phyloP scores from a whole-genome alignment of 305 asterid genomes.

The Lippia alba region DNA sequence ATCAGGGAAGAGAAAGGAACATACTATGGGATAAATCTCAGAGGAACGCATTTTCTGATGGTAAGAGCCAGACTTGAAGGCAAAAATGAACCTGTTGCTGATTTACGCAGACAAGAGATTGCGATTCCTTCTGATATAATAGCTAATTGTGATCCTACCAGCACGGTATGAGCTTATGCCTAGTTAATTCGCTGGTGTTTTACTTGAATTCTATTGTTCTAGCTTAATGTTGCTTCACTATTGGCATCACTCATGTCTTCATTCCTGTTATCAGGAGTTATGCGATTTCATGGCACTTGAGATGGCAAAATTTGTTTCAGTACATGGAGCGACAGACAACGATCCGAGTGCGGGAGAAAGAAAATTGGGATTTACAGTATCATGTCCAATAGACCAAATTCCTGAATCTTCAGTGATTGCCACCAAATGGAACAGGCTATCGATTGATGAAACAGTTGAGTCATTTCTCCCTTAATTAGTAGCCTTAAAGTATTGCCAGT shows the following conservation, averaged over 20 bases:
- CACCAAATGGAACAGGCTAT: constrained; percentile 51
- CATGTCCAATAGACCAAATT: constrained; percentile 56
- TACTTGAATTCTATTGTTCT: not conserved
- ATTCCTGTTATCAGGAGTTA: constrained; percentile 52
- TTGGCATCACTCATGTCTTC: not conserved
- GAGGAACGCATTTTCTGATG: constrained; percentile 59
- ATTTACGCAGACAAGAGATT: constrained; percentile 56
- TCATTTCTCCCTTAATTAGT: constrained; percentile 15
- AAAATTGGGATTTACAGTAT: constrained; percentile 67
- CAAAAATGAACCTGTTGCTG: constrained; percentile 58
- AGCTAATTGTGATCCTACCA: constrained; percentile 38
- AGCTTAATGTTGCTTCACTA: not conserved
- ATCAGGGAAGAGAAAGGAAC: constrained; percentile 70
- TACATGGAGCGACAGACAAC: constrained; percentile 38
- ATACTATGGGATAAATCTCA: constrained; percentile 70
- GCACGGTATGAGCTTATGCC: constrained; percentile 35
- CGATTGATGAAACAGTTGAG: constrained; percentile 60
- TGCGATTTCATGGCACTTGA: constrained; percentile 62
- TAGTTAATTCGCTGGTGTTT: not conserved
- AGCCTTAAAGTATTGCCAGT: not conserved
- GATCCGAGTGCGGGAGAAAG: constrained; percentile 32
- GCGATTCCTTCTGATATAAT: constrained; percentile 50
- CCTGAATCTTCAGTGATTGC: constrained; percentile 48
- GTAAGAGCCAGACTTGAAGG: constrained; percentile 68
- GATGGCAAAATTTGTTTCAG: constrained; percentile 61